phyloP scores from a whole-genome alignment of 2,329 filamentous ascomycete genomes.

The Microdochium paspali region DNA sequence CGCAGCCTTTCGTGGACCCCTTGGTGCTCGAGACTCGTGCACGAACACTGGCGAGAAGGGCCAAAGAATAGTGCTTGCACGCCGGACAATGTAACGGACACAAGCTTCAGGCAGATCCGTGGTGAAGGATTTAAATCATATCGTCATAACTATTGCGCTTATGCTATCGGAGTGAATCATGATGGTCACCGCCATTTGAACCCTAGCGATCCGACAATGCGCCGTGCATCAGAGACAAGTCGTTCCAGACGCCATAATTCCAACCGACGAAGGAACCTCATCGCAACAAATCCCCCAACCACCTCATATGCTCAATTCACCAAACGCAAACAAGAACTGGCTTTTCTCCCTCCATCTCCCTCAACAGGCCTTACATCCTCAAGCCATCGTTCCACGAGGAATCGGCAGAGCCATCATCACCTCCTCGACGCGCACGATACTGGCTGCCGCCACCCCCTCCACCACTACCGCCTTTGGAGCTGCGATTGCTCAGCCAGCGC shows the following conservation, averaged over 20 bases:
- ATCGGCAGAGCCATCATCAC: background rate
- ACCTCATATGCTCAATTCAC: no score
- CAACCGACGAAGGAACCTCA: no score
- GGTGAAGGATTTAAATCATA: no score
- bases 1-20: slow-evolving; percentile 22
- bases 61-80: background rate
- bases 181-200: no score
- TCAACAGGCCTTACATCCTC: background rate
- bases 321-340: no score
- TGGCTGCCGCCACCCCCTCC: slow-evolving; percentile 1
- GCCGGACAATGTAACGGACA: background rate
- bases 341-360: no score
- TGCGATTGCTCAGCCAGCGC: slow-evolving; percentile 12
- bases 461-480: background rate
- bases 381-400: background rate
- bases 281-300: no score
- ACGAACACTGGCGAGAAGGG: background rate
- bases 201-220: no score
- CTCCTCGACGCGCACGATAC: slow-evolving; percentile 2
- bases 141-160: no score
- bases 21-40: slow-evolving; percentile 10
- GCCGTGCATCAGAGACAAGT: no score
- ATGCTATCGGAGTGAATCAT: no score
- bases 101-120: background rate
- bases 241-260: no score